Evolutionary conservation across 345 rosid species (phyloP).

Genomic region (Combretum micranthum): DNA sequence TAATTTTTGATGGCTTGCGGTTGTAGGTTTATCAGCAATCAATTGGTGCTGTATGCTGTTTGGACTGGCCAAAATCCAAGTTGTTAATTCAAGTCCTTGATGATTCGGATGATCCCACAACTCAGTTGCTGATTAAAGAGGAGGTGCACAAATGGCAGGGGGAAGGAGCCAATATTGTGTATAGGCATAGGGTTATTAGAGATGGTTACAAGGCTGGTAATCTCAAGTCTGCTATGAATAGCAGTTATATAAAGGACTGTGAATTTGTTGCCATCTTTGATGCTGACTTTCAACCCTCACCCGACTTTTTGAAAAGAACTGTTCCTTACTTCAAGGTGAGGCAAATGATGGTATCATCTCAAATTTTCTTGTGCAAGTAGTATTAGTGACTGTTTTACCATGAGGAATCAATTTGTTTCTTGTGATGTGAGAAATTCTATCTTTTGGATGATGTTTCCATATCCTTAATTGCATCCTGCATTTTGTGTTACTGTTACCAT

Average conservation of each 20-base stretch:
- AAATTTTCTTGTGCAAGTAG: not conserved
- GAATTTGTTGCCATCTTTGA: slow-evolving; percentile 93
- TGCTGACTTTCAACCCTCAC: slow-evolving; percentile 88
- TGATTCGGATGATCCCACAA: slow-evolving; percentile 77
- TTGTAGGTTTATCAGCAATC: slow-evolving; percentile 91
- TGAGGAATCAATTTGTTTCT: not conserved
- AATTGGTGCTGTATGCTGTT: slow-evolving; percentile 76
- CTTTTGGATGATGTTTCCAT: no score
- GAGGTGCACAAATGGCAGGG: slow-evolving; percentile 90
- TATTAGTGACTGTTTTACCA: not conserved
- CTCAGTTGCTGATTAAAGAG: slow-evolving; percentile 66
- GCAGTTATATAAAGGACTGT: slow-evolving; percentile 81
- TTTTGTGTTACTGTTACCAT: no score
- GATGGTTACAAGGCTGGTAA: slow-evolving; percentile 97
- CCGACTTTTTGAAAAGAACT: slow-evolving; percentile 74
- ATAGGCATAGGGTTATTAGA: slow-evolving; percentile 75
- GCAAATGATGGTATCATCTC: not conserved
- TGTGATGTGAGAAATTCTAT: no score
- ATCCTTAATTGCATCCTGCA: no score
- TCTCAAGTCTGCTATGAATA: slow-evolving; percentile 93
- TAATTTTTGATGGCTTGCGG: not conserved
- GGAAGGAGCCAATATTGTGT: slow-evolving; percentile 71
- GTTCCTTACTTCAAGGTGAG: slow-evolving; percentile 88
- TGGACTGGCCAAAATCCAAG: slow-evolving; percentile 91
- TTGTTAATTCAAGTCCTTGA: slow-evolving; percentile 77